Evolutionary conservation across 1,284 basidiomycete genomes (phyloP).

Genomic region (Gymnopus androsaceus): DNA sequence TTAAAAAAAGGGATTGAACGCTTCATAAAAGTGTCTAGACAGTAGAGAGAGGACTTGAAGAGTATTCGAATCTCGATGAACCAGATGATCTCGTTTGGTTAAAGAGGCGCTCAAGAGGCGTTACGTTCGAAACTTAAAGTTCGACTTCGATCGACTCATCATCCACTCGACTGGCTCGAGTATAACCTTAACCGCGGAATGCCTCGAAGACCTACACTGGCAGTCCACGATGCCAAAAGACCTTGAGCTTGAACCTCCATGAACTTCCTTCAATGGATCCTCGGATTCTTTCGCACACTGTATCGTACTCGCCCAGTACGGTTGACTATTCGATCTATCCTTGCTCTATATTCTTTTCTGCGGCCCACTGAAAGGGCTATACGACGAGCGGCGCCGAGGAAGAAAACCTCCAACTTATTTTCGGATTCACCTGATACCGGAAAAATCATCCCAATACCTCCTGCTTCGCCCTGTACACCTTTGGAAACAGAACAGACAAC

Average conservation of each 20-base stretch:
- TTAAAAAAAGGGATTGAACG: no score
- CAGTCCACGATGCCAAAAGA: background rate
- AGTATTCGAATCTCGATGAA: no score
- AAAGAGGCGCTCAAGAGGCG: no score
- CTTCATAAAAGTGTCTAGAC: no score
- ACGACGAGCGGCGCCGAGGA: background rate
- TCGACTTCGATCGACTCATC: no score
- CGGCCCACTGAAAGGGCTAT: background rate
- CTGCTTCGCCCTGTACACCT: background rate
- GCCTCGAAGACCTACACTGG: no score
- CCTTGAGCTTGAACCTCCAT: conserved; percentile 7
- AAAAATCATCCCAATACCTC: background rate
- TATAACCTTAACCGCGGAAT: no score
- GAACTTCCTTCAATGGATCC: conserved; percentile 9
- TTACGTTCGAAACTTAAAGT: no score
- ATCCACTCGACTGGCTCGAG: no score
- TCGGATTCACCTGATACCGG: background rate
- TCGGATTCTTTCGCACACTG: conserved; percentile 5
- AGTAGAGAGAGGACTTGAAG: no score
- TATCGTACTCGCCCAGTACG: background rate
- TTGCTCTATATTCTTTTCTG: conserved; percentile 6
- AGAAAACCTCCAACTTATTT: background rate
- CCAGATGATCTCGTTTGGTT: no score
- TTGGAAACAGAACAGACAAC: background rate
- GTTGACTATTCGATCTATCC: conserved; percentile 2